phyloP scores from a whole-genome alignment of 805 yeast species.

The Pichia californica region DNA sequence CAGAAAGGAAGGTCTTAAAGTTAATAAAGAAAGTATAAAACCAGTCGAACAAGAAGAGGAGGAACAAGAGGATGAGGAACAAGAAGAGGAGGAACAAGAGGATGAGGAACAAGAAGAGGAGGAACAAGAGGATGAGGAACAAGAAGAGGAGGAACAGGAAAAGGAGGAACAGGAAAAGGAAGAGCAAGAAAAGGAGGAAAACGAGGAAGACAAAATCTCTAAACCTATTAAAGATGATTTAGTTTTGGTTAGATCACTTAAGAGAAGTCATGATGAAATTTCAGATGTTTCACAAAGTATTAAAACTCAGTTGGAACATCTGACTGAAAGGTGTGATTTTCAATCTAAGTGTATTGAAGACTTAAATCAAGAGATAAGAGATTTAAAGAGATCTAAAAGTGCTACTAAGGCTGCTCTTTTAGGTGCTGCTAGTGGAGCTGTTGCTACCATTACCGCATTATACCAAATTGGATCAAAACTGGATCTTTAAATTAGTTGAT shows the following conservation, averaged over 20 bases:
- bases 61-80: too few relatives aligned
- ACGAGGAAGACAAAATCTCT: too few relatives aligned
- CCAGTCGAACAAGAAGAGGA: too few relatives aligned
- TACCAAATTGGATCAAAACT: conserved; percentile 22
- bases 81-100: background rate
- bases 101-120: background rate
- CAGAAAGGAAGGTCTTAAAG: too few relatives aligned
- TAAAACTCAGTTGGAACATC: too few relatives aligned
- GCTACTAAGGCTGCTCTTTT: background rate
- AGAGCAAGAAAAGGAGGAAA: background rate
- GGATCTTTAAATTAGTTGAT: too few relatives aligned
- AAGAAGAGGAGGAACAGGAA: background rate
- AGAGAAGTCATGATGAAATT: background rate
- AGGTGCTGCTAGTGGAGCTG: conserved; percentile 20
- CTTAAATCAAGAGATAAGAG: background rate
- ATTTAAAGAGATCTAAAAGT: background rate
- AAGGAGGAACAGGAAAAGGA: background rate
- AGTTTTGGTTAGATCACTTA: too few relatives aligned
- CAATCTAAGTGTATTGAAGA: background rate
- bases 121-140: background rate
- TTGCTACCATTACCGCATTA: conserved; percentile 20
- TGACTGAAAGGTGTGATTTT: background rate
- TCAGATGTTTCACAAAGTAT: too few relatives aligned
- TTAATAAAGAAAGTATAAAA: too few relatives aligned
- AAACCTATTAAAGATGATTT: too few relatives aligned